A percentile compares a stretch with the other conserved stretches of the same genome.
Evolutionary conservation across 345 rosid species (phyloP).

Genomic region (Boechera retrofracta): DNA sequence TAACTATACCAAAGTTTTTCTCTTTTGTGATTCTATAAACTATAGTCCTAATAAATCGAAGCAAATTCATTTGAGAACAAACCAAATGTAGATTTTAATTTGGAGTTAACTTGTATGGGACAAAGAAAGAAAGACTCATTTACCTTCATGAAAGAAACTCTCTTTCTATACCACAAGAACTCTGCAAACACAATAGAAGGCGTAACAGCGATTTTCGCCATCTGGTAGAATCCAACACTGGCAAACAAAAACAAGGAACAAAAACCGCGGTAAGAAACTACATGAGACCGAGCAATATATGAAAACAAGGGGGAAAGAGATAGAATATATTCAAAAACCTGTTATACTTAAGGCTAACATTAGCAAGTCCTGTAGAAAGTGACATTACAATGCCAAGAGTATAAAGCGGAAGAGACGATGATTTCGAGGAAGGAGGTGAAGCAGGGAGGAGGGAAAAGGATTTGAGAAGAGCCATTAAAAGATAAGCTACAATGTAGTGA

Average conservation of each 20-base stretch:
- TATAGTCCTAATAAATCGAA: background rate
- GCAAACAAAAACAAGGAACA: background rate
- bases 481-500: conserved; percentile 83
- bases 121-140: background rate
- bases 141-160: conserved; percentile 81
- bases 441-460: conserved; percentile 67
- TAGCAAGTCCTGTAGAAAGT: conserved; percentile 94
- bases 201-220: conserved; percentile 93
- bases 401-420: conserved; percentile 58
- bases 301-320: background rate
- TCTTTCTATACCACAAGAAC: conserved; percentile 74
- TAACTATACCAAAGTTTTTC: conserved; percentile 8
- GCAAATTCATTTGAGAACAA: background rate
- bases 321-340: conserved; percentile 52
- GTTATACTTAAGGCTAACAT: conserved; percentile 95
- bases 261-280: background rate
- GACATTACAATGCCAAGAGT: conserved; percentile 92
- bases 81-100: background rate
- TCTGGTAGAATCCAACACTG: conserved; percentile 97
- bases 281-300: background rate
- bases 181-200: conserved; percentile 95
- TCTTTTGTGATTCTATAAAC: background rate
- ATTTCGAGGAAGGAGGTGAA: conserved; percentile 73
- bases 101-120: background rate
- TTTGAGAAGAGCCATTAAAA: conserved; percentile 79